Conservation (phyloP, 2,329 filamentous ascomycete genomes). For the Phaeophleospora eucalypticola region DNA sequence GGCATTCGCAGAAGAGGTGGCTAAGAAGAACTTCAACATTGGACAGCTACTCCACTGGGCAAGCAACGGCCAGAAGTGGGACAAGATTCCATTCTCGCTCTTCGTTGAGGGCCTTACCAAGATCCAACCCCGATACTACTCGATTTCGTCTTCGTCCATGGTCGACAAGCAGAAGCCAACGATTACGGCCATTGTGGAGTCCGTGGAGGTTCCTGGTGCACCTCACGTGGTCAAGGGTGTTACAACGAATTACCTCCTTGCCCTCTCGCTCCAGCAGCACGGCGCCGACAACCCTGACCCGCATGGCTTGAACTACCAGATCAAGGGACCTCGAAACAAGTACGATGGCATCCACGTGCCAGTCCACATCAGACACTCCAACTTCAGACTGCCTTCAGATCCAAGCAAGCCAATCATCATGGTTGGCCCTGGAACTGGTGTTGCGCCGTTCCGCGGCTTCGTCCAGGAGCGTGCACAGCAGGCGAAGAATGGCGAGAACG, state of each 20-base stretch:
- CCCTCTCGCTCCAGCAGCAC: constrained; percentile 94
- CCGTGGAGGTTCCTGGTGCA: constrained; percentile 70
- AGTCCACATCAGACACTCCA: constrained; percentile 93
- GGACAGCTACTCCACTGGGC: constrained; percentile 74
- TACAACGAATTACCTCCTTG: constrained; percentile 92
- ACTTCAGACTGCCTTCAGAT: constrained; percentile 97
- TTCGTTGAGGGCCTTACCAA: constrained; percentile 92
- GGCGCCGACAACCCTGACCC: constrained; percentile 76
- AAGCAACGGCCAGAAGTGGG: constrained; percentile 71
- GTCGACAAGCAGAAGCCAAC: constrained; percentile 94
- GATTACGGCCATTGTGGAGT: constrained; percentile 92
- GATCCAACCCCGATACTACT: constrained; percentile 97
- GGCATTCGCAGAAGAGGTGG: constrained; percentile 85
- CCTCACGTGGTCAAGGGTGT: constrained; percentile 83
- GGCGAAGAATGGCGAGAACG: constrained; percentile 71
- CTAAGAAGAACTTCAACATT: constrained; percentile 80
- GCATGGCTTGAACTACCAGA: constrained; percentile 79
- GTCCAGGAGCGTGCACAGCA: constrained; percentile 87
- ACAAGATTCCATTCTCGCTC: constrained; percentile 83
- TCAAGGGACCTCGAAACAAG: constrained; percentile 88
- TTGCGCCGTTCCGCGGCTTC: constrained; percentile 93
- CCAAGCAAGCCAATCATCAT: constrained; percentile 92
- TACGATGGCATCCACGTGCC: constrained; percentile 94
- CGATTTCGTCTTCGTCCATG: constrained; percentile 92
- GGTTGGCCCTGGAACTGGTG: constrained; percentile 92